phyloP scores from a whole-genome alignment of 1,284 basidiomycete genomes.

The Schizophyllum amplum region DNA sequence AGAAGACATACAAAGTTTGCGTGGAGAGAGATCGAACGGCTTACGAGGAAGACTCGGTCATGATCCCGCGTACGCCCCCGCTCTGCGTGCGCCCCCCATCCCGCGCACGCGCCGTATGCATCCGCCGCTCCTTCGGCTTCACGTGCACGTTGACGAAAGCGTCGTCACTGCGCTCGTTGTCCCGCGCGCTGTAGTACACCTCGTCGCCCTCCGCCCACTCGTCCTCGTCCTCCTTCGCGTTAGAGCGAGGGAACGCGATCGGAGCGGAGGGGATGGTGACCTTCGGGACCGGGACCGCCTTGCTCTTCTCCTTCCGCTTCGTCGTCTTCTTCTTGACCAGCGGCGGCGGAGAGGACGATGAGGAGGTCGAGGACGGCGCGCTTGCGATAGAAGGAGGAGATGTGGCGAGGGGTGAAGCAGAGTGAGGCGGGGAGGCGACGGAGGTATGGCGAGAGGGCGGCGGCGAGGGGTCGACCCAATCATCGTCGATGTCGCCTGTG shows the following conservation, averaged over 20 bases:
- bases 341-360: conserved; percentile 10
- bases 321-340: conserved; percentile 20
- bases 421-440: conserved; percentile 4
- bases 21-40: too few species aligned
- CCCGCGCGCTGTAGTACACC: not conserved
- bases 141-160: conserved; percentile 8
- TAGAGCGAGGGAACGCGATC: not conserved
- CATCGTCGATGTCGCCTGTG: conserved; percentile 53
- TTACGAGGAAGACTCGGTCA: conserved; percentile 31
- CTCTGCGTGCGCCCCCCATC: conserved; percentile 77
- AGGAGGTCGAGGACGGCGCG: conserved; percentile 4
- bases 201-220: conserved; percentile 2
- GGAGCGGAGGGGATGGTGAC: conserved; percentile 16
- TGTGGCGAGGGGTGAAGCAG: conserved; percentile 8
- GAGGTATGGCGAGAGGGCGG: conserved; percentile 14
- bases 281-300: conserved; percentile 33
- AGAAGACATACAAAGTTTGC: too few species aligned
- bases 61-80: conserved; percentile 65
- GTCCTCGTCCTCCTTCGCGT: not conserved
- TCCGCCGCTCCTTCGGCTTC: conserved; percentile 23
- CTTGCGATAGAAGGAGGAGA: conserved; percentile 2
- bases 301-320: conserved; percentile 22
- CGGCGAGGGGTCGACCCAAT: conserved; percentile 51
- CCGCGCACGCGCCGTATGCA: conserved; percentile 63
- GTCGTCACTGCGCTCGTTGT: conserved; percentile 9